A percentile compares a stretch with the other conserved stretches of the same genome.
These are phyloP conservation scores for Phytopythium chamaehyphon DNA, from an alignment of 352 stramenopile species.

Conservation along the genomic window DNA sequence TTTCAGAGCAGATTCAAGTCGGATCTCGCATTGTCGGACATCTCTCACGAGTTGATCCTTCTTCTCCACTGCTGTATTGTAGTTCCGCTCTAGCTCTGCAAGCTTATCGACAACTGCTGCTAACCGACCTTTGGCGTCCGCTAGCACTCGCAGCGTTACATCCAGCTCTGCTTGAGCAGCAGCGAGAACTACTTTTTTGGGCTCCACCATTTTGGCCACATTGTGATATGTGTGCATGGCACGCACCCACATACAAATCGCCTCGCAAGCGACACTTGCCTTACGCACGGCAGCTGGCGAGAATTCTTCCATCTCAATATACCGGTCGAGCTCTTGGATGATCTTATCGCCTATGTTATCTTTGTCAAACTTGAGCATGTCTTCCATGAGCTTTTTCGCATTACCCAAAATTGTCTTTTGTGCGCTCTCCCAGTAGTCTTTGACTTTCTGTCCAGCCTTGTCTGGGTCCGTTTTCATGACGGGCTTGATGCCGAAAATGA, in stretches of 20 bases:
- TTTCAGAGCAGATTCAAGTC: slow-evolving; percentile 87
- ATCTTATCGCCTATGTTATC: slow-evolving; percentile 87
- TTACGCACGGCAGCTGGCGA: slow-evolving; percentile 86
- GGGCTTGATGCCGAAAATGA: slow-evolving; percentile 94
- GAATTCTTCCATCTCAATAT: slow-evolving; percentile 91
- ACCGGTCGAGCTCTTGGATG: slow-evolving; percentile 84
- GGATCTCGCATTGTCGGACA: slow-evolving; percentile 80
- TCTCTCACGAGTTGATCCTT: slow-evolving; percentile 82
- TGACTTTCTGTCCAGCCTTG: slow-evolving; percentile 88
- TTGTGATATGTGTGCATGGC: slow-evolving; percentile 94
- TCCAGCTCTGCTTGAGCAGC: slow-evolving; percentile 83
- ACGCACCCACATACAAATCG: slow-evolving; percentile 93
- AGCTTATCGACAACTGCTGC: slow-evolving; percentile 86
- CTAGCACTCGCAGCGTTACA: slow-evolving; percentile 82
- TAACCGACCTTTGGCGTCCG: slow-evolving; percentile 79
- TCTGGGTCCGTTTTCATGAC: slow-evolving; percentile 86
- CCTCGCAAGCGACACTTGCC: slow-evolving; percentile 88
- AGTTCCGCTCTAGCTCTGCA: slow-evolving; percentile 87
- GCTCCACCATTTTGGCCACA: slow-evolving; percentile 90
- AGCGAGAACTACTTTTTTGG: slow-evolving; percentile 87
- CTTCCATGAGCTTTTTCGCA: slow-evolving; percentile 87
- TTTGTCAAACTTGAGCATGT: slow-evolving; percentile 90
- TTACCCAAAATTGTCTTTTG: slow-evolving; percentile 86
- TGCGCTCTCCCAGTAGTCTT: slow-evolving; percentile 88
- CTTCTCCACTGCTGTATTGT: slow-evolving; percentile 84